These are phyloP conservation scores for Lasiosphaeria ovina DNA, from an alignment of 495 filamentous ascomycete genomes.

Conservation along the genomic window DNA sequence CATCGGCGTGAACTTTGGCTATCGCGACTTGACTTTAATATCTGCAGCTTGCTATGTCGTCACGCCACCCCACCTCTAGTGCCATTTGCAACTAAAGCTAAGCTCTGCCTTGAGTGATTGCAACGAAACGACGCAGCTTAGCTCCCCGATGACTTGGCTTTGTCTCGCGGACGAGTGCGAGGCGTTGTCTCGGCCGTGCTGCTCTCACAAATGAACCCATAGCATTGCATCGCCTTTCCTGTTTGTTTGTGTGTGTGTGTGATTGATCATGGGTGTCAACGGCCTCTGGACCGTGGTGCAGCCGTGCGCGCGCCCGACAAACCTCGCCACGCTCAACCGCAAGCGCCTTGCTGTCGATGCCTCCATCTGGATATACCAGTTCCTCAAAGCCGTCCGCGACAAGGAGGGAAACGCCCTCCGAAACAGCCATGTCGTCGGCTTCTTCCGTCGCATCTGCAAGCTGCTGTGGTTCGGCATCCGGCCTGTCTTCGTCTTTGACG, in stretches of 20 bases:
- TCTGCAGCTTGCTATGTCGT: no score
- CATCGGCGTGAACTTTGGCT: no score
- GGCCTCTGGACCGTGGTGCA: slow-evolving; percentile 94
- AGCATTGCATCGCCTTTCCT: neutral
- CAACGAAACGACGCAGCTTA: no score
- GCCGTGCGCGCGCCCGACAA: slow-evolving; percentile 85
- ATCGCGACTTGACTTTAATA: no score
- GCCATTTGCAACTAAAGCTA: no score
- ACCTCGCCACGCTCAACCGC: slow-evolving; percentile 90
- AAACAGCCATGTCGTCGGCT: slow-evolving; percentile 92
- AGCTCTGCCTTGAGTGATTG: no score
- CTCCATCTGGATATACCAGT: slow-evolving; percentile 99
- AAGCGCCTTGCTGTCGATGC: slow-evolving; percentile 96
- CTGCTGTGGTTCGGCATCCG: slow-evolving; percentile 94
- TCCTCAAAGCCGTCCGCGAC: slow-evolving; percentile 96
- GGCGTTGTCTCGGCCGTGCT: no score
- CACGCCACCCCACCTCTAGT: no score
- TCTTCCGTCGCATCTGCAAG: slow-evolving; percentile 97
- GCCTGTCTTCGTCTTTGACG: slow-evolving; percentile 97
- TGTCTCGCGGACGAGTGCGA: no score
- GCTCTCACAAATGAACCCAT: neutral
- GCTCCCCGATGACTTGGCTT: no score
- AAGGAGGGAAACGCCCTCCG: slow-evolving; percentile 96
- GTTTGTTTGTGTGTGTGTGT: neutral
- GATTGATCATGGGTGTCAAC: slow-evolving; percentile 81